A percentile compares a stretch with the other conserved stretches of the same genome.
Conservation (phyloP, 257 asterid species). For the Solanum pinnatisectum region DNA sequence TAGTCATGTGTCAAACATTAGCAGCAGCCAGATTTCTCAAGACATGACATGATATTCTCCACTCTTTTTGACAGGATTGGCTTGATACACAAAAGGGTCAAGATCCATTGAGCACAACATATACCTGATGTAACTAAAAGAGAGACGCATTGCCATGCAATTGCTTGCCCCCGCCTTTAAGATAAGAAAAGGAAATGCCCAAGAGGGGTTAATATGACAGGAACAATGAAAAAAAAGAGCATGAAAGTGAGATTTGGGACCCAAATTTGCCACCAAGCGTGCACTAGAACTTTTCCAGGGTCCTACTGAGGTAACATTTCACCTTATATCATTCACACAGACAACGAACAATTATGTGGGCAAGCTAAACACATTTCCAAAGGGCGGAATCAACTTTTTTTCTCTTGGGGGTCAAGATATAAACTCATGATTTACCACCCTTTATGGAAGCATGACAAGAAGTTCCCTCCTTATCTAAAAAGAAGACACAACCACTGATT, state of each 20-base stretch:
- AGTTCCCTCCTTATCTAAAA: not conserved
- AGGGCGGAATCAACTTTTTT: conserved; percentile 8
- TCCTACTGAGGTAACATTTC: conserved; percentile 10
- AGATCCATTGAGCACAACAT: not conserved
- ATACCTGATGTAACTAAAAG: not conserved
- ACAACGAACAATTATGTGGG: not conserved
- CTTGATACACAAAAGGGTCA: not conserved
- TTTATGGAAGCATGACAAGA: conserved; percentile 5
- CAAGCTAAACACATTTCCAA: not conserved
- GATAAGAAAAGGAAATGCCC: conserved; percentile 10
- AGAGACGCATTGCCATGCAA: not conserved
- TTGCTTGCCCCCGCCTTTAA: not conserved
- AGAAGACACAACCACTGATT: conserved; percentile 5
- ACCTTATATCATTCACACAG: conserved; percentile 10
- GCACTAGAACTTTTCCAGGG: conserved; percentile 19
- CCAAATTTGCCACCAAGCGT: conserved; percentile 23
- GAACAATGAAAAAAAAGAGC: conserved; percentile 2
- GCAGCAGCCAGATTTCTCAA: not conserved
- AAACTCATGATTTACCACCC: conserved; percentile 18
- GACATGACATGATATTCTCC: not conserved
- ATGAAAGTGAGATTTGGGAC: conserved; percentile 28
- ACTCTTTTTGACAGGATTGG: not conserved
- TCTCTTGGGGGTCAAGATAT: conserved; percentile 19
- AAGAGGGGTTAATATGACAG: conserved; percentile 9
- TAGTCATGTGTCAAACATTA: not conserved